Conservation (phyloP, 192 early-diverging fungal genomes). For the Umbelopsis ramanniana region DNA sequence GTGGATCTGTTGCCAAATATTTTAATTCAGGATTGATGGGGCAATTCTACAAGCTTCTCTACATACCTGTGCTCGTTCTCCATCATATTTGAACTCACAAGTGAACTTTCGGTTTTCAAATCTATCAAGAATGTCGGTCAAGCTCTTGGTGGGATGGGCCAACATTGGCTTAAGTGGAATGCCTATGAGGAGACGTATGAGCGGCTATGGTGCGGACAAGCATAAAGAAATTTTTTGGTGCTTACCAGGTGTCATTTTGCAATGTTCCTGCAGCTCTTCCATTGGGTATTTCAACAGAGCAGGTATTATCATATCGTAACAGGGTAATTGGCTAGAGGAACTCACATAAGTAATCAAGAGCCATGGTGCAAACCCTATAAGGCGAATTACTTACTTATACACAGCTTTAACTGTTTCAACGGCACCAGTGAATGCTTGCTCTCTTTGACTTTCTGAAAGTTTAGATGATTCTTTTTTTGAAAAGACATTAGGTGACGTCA, state of each 20-base stretch:
- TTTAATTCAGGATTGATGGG: background rate
- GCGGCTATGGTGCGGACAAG: background rate
- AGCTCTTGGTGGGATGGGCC: constrained; percentile 95
- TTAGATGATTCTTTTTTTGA: constrained; percentile 33
- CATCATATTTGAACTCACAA: constrained; percentile 99
- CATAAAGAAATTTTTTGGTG: background rate
- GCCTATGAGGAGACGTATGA: constrained; percentile 45
- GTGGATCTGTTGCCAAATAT: constrained; percentile 70
- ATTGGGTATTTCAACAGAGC: constrained; percentile 80
- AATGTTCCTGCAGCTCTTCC: constrained; percentile 67
- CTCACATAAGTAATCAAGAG: background rate
- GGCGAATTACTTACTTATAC: constrained; percentile 54
- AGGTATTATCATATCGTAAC: constrained; percentile 91
- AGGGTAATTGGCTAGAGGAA: constrained; percentile 81
- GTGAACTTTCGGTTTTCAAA: constrained; percentile 93
- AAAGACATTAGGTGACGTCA: background rate
- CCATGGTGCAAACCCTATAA: background rate
- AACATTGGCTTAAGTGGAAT: constrained; percentile 99
- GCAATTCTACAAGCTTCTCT: background rate
- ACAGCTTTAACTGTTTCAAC: constrained; percentile 65
- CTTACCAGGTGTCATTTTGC: constrained; percentile 87
- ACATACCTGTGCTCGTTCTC: constrained; percentile 88
- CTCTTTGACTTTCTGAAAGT: constrained; percentile 49
- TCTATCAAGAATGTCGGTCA: constrained; percentile 91
- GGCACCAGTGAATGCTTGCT: constrained; percentile 50